A percentile compares a stretch with the other conserved stretches of the same genome.
phyloP scores from a whole-genome alignment of 1,139 yeast genomes.

The Blastobotrys apis region DNA sequence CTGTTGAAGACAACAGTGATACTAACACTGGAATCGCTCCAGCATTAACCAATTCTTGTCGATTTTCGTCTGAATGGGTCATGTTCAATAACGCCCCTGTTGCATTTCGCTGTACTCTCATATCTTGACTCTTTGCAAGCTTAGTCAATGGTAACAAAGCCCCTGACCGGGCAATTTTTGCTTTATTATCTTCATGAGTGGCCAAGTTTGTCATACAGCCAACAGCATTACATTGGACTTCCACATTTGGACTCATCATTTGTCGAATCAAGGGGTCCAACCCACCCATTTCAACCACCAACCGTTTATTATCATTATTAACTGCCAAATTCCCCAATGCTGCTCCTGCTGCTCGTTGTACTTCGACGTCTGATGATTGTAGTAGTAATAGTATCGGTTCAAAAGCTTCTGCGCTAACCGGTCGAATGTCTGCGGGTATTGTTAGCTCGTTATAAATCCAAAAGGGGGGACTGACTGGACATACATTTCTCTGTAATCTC shows the following conservation, averaged over 20 bases:
- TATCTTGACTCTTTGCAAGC: constrained; percentile 88
- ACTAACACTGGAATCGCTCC: constrained; percentile 98
- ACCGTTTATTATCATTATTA: constrained; percentile 85
- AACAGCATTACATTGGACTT: constrained; percentile 98
- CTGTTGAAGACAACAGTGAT: constrained; percentile 78
- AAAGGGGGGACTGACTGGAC: not conserved
- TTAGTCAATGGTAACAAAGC: constrained; percentile 91
- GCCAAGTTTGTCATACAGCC: constrained; percentile 98
- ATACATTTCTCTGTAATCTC: constrained; percentile 84
- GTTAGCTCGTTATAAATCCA: not conserved
- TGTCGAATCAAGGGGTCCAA: constrained; percentile 92
- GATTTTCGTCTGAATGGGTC: constrained; percentile 97
- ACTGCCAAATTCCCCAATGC: constrained; percentile 97
- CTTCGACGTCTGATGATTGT: constrained; percentile 87
- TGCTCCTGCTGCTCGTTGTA: constrained; percentile 98
- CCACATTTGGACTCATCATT: constrained; percentile 95
- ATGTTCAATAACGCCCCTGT: constrained; percentile 95
- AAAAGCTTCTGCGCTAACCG: constrained; percentile 83
- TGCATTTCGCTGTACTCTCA: constrained; percentile 95
- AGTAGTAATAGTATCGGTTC: constrained; percentile 87
- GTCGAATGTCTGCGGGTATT: constrained; percentile 44
- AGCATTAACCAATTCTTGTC: constrained; percentile 94
- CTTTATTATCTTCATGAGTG: constrained; percentile 96
- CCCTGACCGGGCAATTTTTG: constrained; percentile 95
- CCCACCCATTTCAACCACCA: constrained; percentile 98